Evolutionary conservation across 1,284 basidiomycete species (phyloP), one percentile per base, ranked within the genome.

Genomic region (Ceratobasidium papillatum): DNA sequence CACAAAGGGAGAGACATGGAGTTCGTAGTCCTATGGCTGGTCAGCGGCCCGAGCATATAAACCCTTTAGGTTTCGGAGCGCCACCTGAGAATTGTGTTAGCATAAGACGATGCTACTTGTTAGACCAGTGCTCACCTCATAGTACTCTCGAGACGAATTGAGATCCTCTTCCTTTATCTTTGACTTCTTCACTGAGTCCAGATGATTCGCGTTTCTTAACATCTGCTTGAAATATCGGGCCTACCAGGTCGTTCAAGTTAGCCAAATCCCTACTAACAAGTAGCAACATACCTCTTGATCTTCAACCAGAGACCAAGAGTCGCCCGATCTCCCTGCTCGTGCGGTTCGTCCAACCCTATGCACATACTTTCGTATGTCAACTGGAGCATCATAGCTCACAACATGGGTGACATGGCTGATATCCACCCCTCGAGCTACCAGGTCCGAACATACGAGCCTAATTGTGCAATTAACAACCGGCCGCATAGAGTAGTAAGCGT

Each of bases 281-380:
- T 27, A 43, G n/a, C 12, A 34, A 78, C 83, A 56, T 74, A 93
- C 94, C 87, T 98, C 96, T 82, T 98, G 96, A 80, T 95, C 94
- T 84, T 99, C 97, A 3, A 99, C 94, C 76, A 99, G 83, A 1
- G 93, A 94, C 96, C 96, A 99, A 0, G 95, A 95, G 76, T 93
- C 89, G 3, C 97, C 97, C 14, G 84, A 83, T 58, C 93, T 86
- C 0, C 95, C 95, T 1, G 97, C 97, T 75, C 97, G 89, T 2
- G 97, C 97, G 0, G 97, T 99, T 49, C 97, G 87, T 22, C 97
- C 97, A 0, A 96, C 96, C 61, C 97, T 91, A 82, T 99, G 97
- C 22, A 99, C 94, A 80, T 99, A 99, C 82, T 99, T 99, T 64
- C 94, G 89, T 88, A 98, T 94, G 80, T 99, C 97, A n/a, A 98